Percentiles rank a stretch among this genome's conserved stretches.
These are phyloP conservation scores for Fusarium mundagurra DNA, from an alignment of 2,329 filamentous ascomycete genomes.

Conservation along the genomic window DNA sequence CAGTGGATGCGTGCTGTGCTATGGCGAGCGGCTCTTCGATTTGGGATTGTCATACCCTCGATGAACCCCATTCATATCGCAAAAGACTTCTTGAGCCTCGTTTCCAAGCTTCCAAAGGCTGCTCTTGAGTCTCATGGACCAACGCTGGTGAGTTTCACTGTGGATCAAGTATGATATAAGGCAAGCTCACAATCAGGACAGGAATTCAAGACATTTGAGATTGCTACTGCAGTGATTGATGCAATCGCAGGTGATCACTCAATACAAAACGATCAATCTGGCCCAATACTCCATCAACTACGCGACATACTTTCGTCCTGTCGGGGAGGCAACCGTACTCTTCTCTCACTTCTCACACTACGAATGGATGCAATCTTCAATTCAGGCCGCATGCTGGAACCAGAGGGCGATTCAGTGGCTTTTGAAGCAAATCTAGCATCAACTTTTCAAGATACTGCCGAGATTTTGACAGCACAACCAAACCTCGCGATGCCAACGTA, in stretches of 20 bases:
- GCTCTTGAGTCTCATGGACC: slow-evolving; percentile 61
- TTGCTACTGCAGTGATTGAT: slow-evolving; percentile 56
- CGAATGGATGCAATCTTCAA: slow-evolving; percentile 41
- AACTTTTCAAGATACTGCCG: slow-evolving; percentile 21
- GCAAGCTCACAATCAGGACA: slow-evolving; percentile 11
- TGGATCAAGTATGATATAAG: fast-evolving
- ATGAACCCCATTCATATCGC: slow-evolving; percentile 56
- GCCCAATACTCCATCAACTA: slow-evolving; percentile 50
- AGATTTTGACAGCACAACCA: slow-evolving; percentile 29
- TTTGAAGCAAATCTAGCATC: slow-evolving; percentile 21
- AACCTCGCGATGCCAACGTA: slow-evolving; percentile 38
- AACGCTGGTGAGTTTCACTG: slow-evolving; percentile 47
- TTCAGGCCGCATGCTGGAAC: slow-evolving; percentile 19
- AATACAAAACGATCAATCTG: slow-evolving; percentile 39
- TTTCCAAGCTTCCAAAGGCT: slow-evolving; percentile 55
- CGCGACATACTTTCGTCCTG: slow-evolving; percentile 54
- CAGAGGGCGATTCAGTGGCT: slow-evolving; percentile 12
- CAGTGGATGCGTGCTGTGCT: slow-evolving; percentile 62
- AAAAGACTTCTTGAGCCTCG: slow-evolving; percentile 55
- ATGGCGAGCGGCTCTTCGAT: slow-evolving; percentile 54
- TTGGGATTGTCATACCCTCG: slow-evolving; percentile 44
- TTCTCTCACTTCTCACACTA: slow-evolving; percentile 49
- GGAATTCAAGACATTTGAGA: slow-evolving; percentile 59
- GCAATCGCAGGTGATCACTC: slow-evolving; percentile 46
- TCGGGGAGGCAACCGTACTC: slow-evolving; percentile 54